A percentile compares a stretch with the other conserved stretches of the same genome.
Evolutionary conservation across 306 rosid genomes (phyloP).

Genomic region (Quercus berberidifolia): DNA sequence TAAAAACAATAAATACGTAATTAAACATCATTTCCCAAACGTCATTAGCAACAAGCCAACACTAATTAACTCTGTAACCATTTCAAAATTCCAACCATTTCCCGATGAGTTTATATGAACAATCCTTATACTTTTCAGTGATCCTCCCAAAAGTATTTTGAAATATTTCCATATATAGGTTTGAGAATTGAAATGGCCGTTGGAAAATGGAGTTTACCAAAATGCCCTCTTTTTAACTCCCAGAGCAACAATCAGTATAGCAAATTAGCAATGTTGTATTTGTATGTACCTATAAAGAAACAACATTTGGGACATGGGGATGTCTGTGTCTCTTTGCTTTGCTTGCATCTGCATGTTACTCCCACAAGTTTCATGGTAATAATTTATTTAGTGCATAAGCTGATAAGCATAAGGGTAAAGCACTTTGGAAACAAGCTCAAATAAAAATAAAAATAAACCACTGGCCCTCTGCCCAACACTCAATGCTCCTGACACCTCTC

Average conservation of each 20-base stretch:
- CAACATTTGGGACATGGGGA: not conserved
- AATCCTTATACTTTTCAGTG: not conserved
- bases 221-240: not conserved
- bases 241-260: not conserved
- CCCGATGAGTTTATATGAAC: too few species aligned
- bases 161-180: not conserved
- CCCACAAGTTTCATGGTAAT: not conserved
- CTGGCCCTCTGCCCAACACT: conserved; percentile 63
- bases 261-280: too few species aligned
- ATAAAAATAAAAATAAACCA: not conserved
- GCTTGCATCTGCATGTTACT: not conserved
- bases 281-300: not conserved
- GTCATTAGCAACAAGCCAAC: too few species aligned
- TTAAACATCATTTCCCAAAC: too few species aligned
- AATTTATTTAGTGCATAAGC: not conserved
- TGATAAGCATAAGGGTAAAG: not conserved
- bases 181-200: not conserved
- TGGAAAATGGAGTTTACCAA: not conserved
- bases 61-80: too few species aligned
- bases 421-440: not conserved
- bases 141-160: not conserved
- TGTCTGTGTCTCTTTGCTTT: not conserved
- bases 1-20: too few species aligned
- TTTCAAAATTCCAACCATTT: too few species aligned
- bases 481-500: conserved; percentile 36